A percentile compares a stretch with the other conserved stretches of the same genome.
Evolutionary conservation across 768 basidiomycete genomes (phyloP).

Genomic region (Leucocoprinus leucothites): DNA sequence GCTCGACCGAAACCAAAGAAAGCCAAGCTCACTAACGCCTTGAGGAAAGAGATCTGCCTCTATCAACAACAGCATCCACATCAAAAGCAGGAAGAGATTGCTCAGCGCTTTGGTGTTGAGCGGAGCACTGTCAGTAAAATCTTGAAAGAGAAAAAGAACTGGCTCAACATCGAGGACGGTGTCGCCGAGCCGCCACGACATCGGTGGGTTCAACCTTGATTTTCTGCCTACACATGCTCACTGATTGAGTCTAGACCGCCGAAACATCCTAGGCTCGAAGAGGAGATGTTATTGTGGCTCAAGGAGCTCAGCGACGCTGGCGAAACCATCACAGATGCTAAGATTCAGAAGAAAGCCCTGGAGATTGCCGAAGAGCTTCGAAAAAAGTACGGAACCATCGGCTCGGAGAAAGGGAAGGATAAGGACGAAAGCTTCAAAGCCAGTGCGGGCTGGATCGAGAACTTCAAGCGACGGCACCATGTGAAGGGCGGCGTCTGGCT

Average conservation of each 20-base stretch:
- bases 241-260: conserved; percentile 49
- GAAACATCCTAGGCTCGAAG: conserved; percentile 79
- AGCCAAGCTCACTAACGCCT: conserved; percentile 62
- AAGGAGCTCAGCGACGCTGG: conserved; percentile 45
- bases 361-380: conserved; percentile 52
- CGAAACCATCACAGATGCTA: conserved; percentile 58
- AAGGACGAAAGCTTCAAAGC: conserved; percentile 79
- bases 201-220: conserved; percentile 40
- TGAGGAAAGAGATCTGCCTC: conserved; percentile 73
- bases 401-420: conserved; percentile 20
- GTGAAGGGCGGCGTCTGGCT: conserved; percentile 63
- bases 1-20: conserved; percentile 12
- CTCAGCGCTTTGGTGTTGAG: conserved; percentile 70
- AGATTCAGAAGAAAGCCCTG: conserved; percentile 63
- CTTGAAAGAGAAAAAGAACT: conserved; percentile 78
- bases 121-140: conserved; percentile 95
- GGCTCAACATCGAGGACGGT: conserved; percentile 67
- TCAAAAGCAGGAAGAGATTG: conserved; percentile 83
- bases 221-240: not conserved
- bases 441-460: conserved; percentile 90
- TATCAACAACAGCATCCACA: conserved; percentile 63
- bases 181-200: conserved; percentile 62
- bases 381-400: conserved; percentile 33
- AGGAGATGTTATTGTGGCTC: conserved; percentile 58
- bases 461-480: conserved; percentile 81